Evolutionary conservation across 202 grass and related monocot species (phyloP), one percentile per base, ranked within the genome.

Genomic region (Saccharum hybrid): DNA sequence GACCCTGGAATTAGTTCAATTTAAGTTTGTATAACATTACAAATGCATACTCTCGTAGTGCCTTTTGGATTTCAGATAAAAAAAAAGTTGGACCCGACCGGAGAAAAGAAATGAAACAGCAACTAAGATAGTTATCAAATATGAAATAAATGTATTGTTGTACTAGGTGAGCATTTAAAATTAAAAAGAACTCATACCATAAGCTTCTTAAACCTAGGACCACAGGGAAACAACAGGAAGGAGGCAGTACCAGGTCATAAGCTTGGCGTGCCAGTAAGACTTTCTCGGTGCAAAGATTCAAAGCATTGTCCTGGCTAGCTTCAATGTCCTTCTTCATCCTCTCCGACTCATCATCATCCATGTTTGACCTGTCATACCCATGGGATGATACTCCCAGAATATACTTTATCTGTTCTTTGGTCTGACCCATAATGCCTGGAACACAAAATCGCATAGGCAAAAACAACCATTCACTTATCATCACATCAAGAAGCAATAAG

Each of bases 241-340:
- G 68, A 77, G 64, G 22, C 68, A 83, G 81, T 75, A 98, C 96
- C 85, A 96, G 81, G 80, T 96, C 93, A 89, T 96, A 96, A 72
- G 96, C 96, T 94, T 98, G 96, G 12, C 82, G 90, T 37, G 92
- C 96, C 13, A 98, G 87, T 83, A 98, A 85, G 26, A 98, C 93
- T 89, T 98, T 98, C 87, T 98, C 93, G 2, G 96, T 98, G 83
- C 96, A 89, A 72, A 98, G 89, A 70, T 86, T 93, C 76, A 94
- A 66, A 68, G 96, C 96, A 82, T 94, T 94, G 82, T 96, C 96
- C 83, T 96, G 91, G 81, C 87, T 96, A 73, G 88, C 81, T 96
- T 98, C 96, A 63, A 94, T 89, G 74, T 96, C 91, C 75, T 84
- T 94, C 81, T 93, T 98, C 89, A 96, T 88, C 79, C 88, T 98